Conservation (phyloP, 148 eudicot species). For the Vaccinium vitisidaea region DNA sequence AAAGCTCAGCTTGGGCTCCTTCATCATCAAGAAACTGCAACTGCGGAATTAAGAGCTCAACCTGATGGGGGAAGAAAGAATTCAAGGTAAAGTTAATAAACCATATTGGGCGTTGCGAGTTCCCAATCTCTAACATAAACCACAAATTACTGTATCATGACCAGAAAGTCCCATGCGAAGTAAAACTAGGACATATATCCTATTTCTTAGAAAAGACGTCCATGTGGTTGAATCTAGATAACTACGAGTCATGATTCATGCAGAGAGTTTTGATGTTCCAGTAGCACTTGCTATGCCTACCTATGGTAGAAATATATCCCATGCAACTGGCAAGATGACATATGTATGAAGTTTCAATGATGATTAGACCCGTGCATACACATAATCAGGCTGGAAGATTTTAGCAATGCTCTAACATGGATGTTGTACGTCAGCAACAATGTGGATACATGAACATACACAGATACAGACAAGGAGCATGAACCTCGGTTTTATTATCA, state of each 20-base stretch:
- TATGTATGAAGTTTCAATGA: neutral
- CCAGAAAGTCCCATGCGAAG: neutral
- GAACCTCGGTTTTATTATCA: neutral
- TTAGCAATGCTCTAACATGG: neutral
- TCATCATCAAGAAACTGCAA: slow-evolving; percentile 96
- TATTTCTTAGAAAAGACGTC: neutral
- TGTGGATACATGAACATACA: neutral
- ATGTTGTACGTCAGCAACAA: neutral
- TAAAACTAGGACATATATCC: neutral
- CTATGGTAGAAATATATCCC: neutral
- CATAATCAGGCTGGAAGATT: neutral
- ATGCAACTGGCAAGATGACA: neutral
- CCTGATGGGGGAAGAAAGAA: slow-evolving; percentile 39
- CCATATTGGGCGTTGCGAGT: neutral
- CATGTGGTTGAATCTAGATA: neutral
- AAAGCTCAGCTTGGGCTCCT: slow-evolving; percentile 97
- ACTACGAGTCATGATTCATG: neutral
- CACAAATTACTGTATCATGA: neutral
- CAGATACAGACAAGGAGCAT: neutral
- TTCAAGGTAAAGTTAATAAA: neutral
- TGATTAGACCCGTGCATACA: neutral
- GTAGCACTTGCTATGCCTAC: neutral
- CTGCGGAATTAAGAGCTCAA: slow-evolving; percentile 94
- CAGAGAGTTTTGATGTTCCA: neutral
- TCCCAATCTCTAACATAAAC: neutral